Percentiles rank a stretch among this genome's conserved stretches.
Conservation (phyloP, 257 asterid species). For the Lycium ferocissimum region DNA sequence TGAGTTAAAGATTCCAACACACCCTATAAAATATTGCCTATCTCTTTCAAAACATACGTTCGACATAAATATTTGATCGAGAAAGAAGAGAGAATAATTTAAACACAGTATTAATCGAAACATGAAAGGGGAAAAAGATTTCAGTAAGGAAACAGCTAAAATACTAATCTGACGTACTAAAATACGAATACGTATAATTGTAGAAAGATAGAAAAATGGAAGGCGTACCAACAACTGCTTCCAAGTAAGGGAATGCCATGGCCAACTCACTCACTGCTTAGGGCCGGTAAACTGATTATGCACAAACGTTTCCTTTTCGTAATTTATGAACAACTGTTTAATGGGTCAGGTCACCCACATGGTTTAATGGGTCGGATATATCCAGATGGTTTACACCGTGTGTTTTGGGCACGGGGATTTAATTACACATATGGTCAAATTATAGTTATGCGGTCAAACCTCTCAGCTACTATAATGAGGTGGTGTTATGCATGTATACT, state of each 20-base stretch:
- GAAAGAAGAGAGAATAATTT: too few species aligned
- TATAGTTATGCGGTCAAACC: too few species aligned
- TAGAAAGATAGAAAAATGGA: neutral
- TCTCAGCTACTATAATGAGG: too few species aligned
- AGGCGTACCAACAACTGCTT: conserved; percentile 73
- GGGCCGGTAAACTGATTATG: neutral
- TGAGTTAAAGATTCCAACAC: neutral
- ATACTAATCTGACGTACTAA: neutral
- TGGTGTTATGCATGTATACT: too few species aligned
- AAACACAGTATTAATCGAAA: neutral
- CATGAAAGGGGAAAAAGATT: neutral
- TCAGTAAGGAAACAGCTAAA: neutral
- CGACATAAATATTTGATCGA: too few species aligned
- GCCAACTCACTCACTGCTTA: conserved; percentile 30
- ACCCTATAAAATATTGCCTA: neutral
- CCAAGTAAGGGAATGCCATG: conserved; percentile 95
- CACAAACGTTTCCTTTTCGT: conserved; percentile 15
- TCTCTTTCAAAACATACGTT: neutral
- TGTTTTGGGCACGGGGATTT: neutral
- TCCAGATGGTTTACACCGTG: too few species aligned
- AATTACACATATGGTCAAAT: too few species aligned
- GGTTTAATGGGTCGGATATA: neutral
- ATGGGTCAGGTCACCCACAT: neutral
- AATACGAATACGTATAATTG: neutral
- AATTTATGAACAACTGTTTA: neutral